These are phyloP conservation scores for Cercospora berteroae DNA, from an alignment of 2,329 filamentous ascomycete species.

Conservation along the genomic window DNA sequence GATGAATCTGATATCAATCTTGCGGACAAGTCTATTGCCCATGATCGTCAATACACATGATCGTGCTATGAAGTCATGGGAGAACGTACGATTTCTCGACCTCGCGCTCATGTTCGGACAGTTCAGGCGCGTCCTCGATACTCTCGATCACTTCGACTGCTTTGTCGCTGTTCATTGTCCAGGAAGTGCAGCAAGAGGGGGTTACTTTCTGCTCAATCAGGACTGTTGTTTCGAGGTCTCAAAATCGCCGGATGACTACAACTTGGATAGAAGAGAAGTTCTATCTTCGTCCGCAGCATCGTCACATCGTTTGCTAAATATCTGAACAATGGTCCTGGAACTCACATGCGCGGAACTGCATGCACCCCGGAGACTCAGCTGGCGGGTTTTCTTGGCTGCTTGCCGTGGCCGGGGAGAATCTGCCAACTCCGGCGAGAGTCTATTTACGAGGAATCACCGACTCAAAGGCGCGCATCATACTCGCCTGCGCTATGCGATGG, in stretches of 20 bases:
- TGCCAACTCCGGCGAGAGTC: neutral
- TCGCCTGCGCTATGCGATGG: neutral
- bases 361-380: neutral
- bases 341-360: neutral
- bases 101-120: neutral
- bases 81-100: neutral
- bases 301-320: neutral
- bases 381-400: neutral
- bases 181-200: neutral
- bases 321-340: neutral
- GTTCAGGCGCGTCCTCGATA: neutral
- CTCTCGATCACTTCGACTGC: neutral
- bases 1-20: neutral
- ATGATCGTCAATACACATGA: neutral
- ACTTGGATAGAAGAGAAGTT: neutral
- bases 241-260: neutral
- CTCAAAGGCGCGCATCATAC: neutral
- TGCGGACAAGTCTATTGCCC: neutral
- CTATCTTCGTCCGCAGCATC: neutral
- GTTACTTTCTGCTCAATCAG: neutral
- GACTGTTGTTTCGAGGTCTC: neutral
- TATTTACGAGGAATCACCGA: neutral
- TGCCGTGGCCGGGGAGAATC: neutral
- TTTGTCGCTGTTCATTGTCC: neutral
- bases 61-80: neutral